These are phyloP conservation scores for Paecilomyces sp. DNA, from an alignment of 2,329 filamentous ascomycete genomes.

Conservation along the genomic window DNA sequence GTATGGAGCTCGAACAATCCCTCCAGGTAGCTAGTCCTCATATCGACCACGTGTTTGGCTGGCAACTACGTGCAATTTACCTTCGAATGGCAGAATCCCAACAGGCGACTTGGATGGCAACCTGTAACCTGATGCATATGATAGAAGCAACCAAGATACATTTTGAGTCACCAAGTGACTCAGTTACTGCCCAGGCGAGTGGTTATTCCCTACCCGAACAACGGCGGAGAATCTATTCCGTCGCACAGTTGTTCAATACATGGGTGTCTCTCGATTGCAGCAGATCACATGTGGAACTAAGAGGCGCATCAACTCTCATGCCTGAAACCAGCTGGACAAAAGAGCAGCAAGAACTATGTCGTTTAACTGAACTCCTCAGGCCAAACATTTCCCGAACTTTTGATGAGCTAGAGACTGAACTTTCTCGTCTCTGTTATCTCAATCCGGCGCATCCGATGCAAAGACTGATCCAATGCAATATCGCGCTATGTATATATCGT, in stretches of 20 bases:
- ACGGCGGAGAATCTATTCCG: constrained; percentile 6
- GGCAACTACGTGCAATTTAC: constrained; percentile 44
- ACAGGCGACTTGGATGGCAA: constrained; percentile 48
- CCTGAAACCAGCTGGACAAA: constrained; percentile 4
- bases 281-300: constrained; percentile 2
- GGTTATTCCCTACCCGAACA: background rate
- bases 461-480: background rate
- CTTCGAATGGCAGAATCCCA: constrained; percentile 42
- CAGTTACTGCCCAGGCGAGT: background rate
- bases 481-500: background rate
- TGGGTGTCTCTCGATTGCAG: constrained; percentile 10
- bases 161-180: constrained; percentile 1
- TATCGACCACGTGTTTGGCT: constrained; percentile 15
- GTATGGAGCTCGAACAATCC: constrained; percentile 1
- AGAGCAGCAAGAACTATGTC: constrained; percentile 3
- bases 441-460: constrained; percentile 2
- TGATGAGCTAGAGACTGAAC: constrained; percentile 2
- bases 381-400: background rate
- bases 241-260: constrained; percentile 7
- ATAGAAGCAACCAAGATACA: constrained; percentile 37
- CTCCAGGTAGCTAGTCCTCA: constrained; percentile 2
- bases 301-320: constrained; percentile 1
- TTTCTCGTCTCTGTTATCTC: background rate
- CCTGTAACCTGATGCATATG: constrained; percentile 47
- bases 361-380: constrained; percentile 3